Evolutionary conservation across 2,329 filamentous ascomycete genomes (phyloP).

Genomic region (Huntiella bhutanensis): DNA sequence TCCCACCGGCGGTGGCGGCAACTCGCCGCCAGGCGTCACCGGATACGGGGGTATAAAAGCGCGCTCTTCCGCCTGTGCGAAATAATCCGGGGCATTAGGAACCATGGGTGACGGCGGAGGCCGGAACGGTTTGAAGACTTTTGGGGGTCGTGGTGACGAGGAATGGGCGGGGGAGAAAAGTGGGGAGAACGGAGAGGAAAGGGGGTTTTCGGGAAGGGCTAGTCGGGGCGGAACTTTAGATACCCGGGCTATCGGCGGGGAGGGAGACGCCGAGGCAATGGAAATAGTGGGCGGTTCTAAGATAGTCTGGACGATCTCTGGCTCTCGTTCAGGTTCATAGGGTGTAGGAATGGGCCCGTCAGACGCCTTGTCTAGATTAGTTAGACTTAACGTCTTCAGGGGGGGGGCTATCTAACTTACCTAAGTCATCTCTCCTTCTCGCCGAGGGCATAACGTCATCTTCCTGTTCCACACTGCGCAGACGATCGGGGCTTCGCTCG

Average conservation of each 20-base stretch:
- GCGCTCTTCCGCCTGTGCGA: neutral
- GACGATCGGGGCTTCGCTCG: too few relatives aligned
- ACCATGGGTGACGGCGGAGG: slow-evolving; percentile 2
- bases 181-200: neutral
- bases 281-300: too few relatives aligned
- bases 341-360: too few relatives aligned
- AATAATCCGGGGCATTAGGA: slow-evolving; percentile 9
- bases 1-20: slow-evolving; percentile 10
- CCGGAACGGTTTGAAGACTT: slow-evolving; percentile 10
- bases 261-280: too few relatives aligned
- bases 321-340: neutral
- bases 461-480: too few relatives aligned
- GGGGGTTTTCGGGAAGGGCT: neutral
- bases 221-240: neutral
- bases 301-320: too few relatives aligned
- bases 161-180: slow-evolving; percentile 2
- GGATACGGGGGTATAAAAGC: slow-evolving; percentile 9
- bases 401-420: too few relatives aligned
- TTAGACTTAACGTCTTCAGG: too few relatives aligned
- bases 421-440: too few relatives aligned
- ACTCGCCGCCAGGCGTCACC: slow-evolving; percentile 7
- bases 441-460: too few relatives aligned
- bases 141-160: slow-evolving; percentile 4
- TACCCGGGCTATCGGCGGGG: too few relatives aligned
- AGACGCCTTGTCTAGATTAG: too few relatives aligned